A percentile compares a stretch with the other conserved stretches of the same genome.
These are phyloP conservation scores for Leccinellum rugosiceps DNA, from an alignment of 768 basidiomycete species.

Conservation along the genomic window DNA sequence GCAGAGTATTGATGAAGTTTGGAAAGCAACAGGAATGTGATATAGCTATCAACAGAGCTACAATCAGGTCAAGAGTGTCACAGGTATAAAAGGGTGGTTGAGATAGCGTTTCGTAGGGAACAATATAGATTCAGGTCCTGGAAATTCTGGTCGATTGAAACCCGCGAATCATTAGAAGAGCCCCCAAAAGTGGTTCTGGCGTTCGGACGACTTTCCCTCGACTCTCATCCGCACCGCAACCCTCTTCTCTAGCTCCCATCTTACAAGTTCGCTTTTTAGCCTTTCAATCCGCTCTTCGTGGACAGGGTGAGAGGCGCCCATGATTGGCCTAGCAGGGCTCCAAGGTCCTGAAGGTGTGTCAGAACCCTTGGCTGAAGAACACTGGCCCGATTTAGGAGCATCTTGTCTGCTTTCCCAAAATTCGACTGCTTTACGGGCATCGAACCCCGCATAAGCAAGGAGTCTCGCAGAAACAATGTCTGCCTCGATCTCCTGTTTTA, in stretches of 20 bases:
- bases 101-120: not conserved
- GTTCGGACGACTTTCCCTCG: slow-evolving; percentile 19
- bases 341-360: slow-evolving; percentile 9
- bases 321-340: slow-evolving; percentile 28
- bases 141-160: not conserved
- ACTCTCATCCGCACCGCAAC: slow-evolving; percentile 22
- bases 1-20: not conserved
- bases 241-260: slow-evolving; percentile 41
- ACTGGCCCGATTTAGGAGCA: slow-evolving; percentile 13
- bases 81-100: not conserved
- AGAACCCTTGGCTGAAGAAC: slow-evolving; percentile 15
- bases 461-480: slow-evolving; percentile 85
- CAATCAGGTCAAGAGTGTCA: not conserved
- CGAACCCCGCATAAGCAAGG: slow-evolving; percentile 90
- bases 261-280: slow-evolving; percentile 41
- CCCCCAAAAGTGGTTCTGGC: slow-evolving; percentile 8
- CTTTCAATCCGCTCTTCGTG: slow-evolving; percentile 39
- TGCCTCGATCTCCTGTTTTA: slow-evolving; percentile 88
- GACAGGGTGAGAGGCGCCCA: slow-evolving; percentile 45
- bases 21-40: not conserved
- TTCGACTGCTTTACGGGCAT: slow-evolving; percentile 73
- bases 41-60: slow-evolving; percentile 2
- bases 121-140: not conserved
- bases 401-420: slow-evolving; percentile 75
- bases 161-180: slow-evolving; percentile 5